These are phyloP conservation scores for Candida maesae DNA, from an alignment of 805 yeast species.

Conservation along the genomic window DNA sequence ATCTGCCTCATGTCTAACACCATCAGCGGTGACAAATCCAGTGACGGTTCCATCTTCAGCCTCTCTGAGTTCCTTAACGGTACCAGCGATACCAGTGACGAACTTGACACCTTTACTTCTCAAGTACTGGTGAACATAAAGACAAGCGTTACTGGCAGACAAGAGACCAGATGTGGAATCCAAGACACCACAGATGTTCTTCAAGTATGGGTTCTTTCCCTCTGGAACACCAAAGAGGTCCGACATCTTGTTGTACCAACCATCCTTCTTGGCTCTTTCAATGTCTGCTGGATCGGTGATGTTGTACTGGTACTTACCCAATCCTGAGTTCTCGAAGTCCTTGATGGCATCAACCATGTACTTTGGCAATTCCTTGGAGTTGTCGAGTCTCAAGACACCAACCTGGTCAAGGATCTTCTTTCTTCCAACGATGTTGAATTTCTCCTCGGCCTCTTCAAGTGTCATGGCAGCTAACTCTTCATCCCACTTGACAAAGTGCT, in stretches of 20 bases:
- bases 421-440: conserved; percentile 14
- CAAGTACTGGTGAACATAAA: conserved; percentile 28
- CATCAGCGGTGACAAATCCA: conserved; percentile 28
- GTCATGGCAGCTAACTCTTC: conserved; percentile 5
- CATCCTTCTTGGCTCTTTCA: conserved; percentile 30
- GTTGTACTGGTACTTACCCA: conserved; percentile 21
- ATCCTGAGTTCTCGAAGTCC: conserved; percentile 12
- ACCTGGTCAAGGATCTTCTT: conserved; percentile 14
- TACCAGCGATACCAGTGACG: conserved; percentile 30
- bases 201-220: conserved; percentile 10
- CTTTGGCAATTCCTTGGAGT: conserved; percentile 6
- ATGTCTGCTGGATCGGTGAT: conserved; percentile 29
- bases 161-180: conserved; percentile 34
- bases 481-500: conserved; percentile 16
- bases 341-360: conserved; percentile 8
- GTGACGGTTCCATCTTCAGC: conserved; percentile 8
- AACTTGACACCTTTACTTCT: conserved; percentile 33
- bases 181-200: conserved; percentile 21
- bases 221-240: conserved; percentile 20
- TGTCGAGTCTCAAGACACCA: conserved; percentile 15
- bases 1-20: conserved; percentile 21
- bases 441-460: conserved; percentile 12
- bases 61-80: conserved; percentile 24
- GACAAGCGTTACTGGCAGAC: conserved; percentile 33
- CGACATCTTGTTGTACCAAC: conserved; percentile 25